Evolutionary conservation across 75 land plant species (phyloP), one percentile per base, ranked within the genome.

Genomic region (Isoetes taiwanensis): DNA sequence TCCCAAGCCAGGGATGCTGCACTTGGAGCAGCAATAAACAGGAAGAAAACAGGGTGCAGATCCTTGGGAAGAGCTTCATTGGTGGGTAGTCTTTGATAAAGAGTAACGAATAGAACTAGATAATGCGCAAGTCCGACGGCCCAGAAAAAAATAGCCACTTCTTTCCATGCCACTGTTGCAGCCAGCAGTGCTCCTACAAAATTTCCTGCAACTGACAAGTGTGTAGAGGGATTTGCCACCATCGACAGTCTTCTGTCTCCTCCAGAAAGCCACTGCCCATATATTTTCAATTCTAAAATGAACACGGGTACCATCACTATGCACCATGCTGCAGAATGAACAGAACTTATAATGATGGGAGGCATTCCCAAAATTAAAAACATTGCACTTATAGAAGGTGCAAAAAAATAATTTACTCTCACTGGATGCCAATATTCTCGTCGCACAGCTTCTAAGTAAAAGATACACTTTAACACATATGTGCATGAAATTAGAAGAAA

Each of bases 241-340:
- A 76, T 80, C 25, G 82, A 80, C 0, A 90, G 76, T 19, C 97
- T 71, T 21, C 84, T 41, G 52, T 82, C 75, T 5, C 97, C 97
- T 5, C 97, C 97, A 3, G 84, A 86, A 25, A 90, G 79, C 97
- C 97, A 90, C 57, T 90, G 94, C 2, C 97, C 97, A 57, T 90
- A 90, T 5, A 90, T 78, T 30, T 82, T 90, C 26, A 90, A 80
- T 64, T 90, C 84, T 27, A 90, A 74, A 5, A 66, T 5, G 53
- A 85, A 59, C 2, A 82, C 35, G 10, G 96, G 96, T 2, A 53
- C 64, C 76, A 90, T 78, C 73, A 82, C 76, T 39, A 57, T 33
- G 69, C 81, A 80, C 83, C 83, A 85, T 23, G 80, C 26, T 0
- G 76, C 69, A 0, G 96, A 86, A 1, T 55, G 17, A n/a, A 28